phyloP scores from a whole-genome alignment of 1,284 basidiomycete genomes.

The Meira nashicola region DNA sequence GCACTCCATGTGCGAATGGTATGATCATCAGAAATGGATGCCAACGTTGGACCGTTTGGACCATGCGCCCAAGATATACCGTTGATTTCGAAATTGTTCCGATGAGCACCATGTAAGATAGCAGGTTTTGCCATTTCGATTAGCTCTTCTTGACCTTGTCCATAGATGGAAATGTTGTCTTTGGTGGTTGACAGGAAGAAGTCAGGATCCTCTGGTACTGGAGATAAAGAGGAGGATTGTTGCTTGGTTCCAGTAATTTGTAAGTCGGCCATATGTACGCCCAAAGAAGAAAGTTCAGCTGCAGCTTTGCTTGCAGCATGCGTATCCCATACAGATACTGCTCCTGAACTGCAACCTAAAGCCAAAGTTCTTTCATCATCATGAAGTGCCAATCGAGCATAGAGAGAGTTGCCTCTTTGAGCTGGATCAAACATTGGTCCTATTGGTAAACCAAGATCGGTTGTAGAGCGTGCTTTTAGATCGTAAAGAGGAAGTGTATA shows the following conservation, averaged over 20 bases:
- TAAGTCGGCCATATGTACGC: too few species aligned
- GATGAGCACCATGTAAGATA: too few species aligned
- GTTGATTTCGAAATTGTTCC: constrained; percentile 42
- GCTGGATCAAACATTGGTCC: constrained; percentile 7
- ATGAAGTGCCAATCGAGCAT: constrained; percentile 42
- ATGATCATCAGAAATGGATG: constrained; percentile 41
- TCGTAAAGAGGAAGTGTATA: constrained; percentile 20
- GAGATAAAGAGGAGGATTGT: too few species aligned
- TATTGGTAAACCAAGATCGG: neutral
- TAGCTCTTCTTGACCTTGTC: too few species aligned
- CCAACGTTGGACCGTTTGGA: constrained; percentile 38
- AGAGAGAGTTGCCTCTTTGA: constrained; percentile 47
- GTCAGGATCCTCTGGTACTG: too few species aligned
- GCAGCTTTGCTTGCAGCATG: constrained; percentile 2
- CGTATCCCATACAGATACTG: constrained; percentile 44
- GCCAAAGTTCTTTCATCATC: constrained; percentile 41
- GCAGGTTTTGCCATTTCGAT: too few species aligned
- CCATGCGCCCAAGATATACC: constrained; percentile 40
- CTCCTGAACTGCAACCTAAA: constrained; percentile 45
- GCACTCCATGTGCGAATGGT: constrained; percentile 34
- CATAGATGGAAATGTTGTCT: too few species aligned
- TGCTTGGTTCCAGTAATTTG: too few species aligned
- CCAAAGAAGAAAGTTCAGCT: too few species aligned
- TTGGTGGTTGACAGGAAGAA: too few species aligned
- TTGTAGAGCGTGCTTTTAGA: neutral